A percentile compares a stretch with the other conserved stretches of the same genome.
These are phyloP conservation scores for Asterionellopsis glacialis DNA, from an alignment of 108 stramenopile species.

Conservation along the genomic window DNA sequence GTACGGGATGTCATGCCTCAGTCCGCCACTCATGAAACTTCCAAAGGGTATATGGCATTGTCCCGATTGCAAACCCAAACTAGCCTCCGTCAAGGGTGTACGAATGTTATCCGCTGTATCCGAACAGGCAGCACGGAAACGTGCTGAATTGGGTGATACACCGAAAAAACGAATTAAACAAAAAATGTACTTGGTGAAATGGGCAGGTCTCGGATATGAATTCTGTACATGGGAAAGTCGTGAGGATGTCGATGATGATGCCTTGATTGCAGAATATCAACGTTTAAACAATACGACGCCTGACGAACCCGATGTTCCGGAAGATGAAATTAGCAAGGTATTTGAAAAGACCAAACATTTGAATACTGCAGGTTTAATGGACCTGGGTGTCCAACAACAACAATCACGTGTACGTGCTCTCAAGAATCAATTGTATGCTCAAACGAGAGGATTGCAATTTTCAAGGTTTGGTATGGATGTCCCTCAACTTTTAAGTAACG, in stretches of 20 bases:
- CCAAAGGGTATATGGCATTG: slow-evolving; percentile 86
- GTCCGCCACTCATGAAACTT: slow-evolving; percentile 62
- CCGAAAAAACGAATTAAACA: slow-evolving; percentile 73
- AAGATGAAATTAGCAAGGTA: slow-evolving; percentile 40
- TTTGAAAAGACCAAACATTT: slow-evolving; percentile 48
- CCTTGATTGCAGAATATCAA: slow-evolving; percentile 67
- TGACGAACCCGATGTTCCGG: slow-evolving; percentile 63
- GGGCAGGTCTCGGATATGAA: slow-evolving; percentile 92
- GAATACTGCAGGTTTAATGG: slow-evolving; percentile 54
- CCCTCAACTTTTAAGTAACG: slow-evolving; percentile 41
- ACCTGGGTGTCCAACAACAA: slow-evolving; percentile 27
- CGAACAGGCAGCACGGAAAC: slow-evolving; percentile 68
- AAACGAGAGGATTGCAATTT: slow-evolving; percentile 76
- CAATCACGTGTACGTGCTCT: slow-evolving; percentile 36
- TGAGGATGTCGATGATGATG: slow-evolving; percentile 80
- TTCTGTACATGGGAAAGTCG: slow-evolving; percentile 95
- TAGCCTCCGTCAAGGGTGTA: slow-evolving; percentile 47
- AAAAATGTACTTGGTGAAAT: slow-evolving; percentile 93
- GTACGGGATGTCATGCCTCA: slow-evolving; percentile 68
- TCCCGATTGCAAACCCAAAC: slow-evolving; percentile 73
- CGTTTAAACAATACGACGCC: slow-evolving; percentile 62
- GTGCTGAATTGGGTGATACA: slow-evolving; percentile 77
- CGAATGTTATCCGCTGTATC: slow-evolving; percentile 74
- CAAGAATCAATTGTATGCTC: slow-evolving; percentile 66
- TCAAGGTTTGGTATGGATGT: slow-evolving; percentile 66